A percentile compares a stretch with the other conserved stretches of the same genome.
Conservation (phyloP, 768 basidiomycete genomes). For the Gautieria morchelliformis region DNA sequence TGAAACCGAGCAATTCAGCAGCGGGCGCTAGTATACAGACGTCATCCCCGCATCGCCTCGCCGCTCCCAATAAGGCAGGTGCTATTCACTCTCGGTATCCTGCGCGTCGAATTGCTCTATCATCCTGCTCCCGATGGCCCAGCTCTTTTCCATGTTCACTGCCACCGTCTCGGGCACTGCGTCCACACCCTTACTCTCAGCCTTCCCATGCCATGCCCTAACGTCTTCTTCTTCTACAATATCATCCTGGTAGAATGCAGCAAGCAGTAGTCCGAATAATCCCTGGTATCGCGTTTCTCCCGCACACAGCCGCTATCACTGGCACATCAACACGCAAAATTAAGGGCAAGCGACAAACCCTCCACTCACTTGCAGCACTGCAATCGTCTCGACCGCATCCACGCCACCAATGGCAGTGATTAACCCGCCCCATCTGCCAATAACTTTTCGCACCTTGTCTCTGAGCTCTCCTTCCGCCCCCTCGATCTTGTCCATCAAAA, state of each 20-base stretch:
- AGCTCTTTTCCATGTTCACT: conserved; percentile 57
- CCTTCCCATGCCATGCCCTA: conserved; percentile 69
- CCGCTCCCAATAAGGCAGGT: no score
- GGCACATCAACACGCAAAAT: not conserved
- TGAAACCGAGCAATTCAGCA: no score
- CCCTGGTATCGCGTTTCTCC: conserved; percentile 44
- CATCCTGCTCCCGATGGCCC: conserved; percentile 63
- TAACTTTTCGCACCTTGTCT: conserved; percentile 42
- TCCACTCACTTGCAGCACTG: conserved; percentile 60
- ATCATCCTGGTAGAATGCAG: conserved; percentile 84
- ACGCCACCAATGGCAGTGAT: conserved; percentile 75
- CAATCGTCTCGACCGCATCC: conserved; percentile 72
- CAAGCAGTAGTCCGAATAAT: conserved; percentile 79
- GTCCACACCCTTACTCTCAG: conserved; percentile 40
- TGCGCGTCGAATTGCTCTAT: conserved; percentile 78
- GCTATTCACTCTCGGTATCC: conserved; percentile 34
- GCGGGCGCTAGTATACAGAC: no score
- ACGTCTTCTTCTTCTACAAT: conserved; percentile 87
- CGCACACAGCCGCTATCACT: conserved; percentile 53
- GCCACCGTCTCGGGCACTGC: conserved; percentile 27
- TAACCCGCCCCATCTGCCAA: conserved; percentile 74
- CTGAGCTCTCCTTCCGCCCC: conserved; percentile 38
- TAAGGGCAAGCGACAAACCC: conserved; percentile 5
- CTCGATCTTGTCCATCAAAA: conserved; percentile 67
- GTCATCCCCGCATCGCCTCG: no score